These are phyloP conservation scores for Tricladium varicosporioides DNA, from an alignment of 2,329 filamentous ascomycete genomes.

Conservation along the genomic window DNA sequence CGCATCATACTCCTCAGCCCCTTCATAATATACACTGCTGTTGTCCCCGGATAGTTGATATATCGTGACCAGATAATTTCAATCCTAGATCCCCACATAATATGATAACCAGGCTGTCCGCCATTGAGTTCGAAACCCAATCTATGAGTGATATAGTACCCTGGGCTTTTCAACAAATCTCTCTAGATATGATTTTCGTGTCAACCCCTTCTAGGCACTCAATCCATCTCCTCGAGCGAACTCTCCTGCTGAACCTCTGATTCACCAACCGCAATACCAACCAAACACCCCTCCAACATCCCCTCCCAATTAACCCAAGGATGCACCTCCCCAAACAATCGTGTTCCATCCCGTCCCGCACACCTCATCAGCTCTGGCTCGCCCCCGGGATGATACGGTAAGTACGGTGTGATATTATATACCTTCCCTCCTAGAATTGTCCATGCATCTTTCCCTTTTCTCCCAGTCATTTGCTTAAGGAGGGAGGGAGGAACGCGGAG, in stretches of 20 bases:
- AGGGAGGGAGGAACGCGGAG: slow-evolving; percentile 78
- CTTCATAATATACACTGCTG: too few species aligned
- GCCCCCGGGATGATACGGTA: slow-evolving; percentile 88
- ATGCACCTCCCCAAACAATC: slow-evolving; percentile 64
- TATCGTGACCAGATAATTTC: too few species aligned
- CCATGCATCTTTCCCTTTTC: slow-evolving; percentile 86
- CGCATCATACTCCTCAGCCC: too few species aligned
- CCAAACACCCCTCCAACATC: slow-evolving; percentile 62
- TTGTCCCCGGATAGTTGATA: too few species aligned
- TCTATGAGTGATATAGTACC: too few species aligned
- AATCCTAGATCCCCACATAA: too few species aligned
- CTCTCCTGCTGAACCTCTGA: slow-evolving; percentile 28
- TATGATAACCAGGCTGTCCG: too few species aligned
- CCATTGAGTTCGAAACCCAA: too few species aligned
- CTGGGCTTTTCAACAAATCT: too few species aligned
- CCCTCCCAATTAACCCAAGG: slow-evolving; percentile 73
- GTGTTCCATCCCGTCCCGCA: slow-evolving; percentile 60
- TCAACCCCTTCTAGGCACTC: too few species aligned
- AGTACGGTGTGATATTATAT: slow-evolving; percentile 90
- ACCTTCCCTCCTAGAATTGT: slow-evolving; percentile 85
- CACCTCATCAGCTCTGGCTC: slow-evolving; percentile 67
- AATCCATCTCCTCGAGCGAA: too few species aligned
- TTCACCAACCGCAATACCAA: slow-evolving; percentile 63
- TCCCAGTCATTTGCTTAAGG: slow-evolving; percentile 75
- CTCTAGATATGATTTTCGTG: too few species aligned